Evolutionary conservation across 2,329 filamentous ascomycete genomes (phyloP).

Genomic region (Myotisia sp.): DNA sequence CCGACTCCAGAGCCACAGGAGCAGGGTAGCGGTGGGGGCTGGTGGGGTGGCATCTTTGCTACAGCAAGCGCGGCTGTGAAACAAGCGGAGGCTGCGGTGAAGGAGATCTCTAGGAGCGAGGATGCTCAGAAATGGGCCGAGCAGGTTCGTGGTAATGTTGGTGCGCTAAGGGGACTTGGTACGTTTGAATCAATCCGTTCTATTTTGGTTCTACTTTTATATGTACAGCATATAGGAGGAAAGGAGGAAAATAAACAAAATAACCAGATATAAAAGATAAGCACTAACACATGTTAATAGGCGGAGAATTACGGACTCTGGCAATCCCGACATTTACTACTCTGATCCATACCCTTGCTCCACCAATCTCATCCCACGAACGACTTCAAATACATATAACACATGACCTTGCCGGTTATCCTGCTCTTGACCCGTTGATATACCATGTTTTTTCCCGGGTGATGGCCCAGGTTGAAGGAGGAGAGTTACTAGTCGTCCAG

Average conservation of each 20-base stretch:
- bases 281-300: slow-evolving; percentile 36
- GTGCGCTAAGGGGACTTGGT: slow-evolving; percentile 62
- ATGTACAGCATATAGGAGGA: not conserved
- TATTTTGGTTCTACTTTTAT: not conserved
- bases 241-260: not conserved
- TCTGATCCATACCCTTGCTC: slow-evolving; percentile 85
- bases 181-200: too few relatives aligned
- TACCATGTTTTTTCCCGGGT: slow-evolving; percentile 85
- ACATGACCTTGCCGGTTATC: slow-evolving; percentile 88
- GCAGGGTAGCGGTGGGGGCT: slow-evolving; percentile 49
- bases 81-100: slow-evolving; percentile 82
- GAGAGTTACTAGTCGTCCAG: slow-evolving; percentile 86
- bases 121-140: slow-evolving; percentile 94
- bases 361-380: slow-evolving; percentile 92
- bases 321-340: slow-evolving; percentile 91
- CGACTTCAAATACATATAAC: slow-evolving; percentile 94
- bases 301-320: slow-evolving; percentile 70
- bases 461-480: slow-evolving; percentile 98
- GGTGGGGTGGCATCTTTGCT: slow-evolving; percentile 78
- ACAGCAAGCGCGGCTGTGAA: slow-evolving; percentile 63
- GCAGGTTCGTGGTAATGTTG: slow-evolving; percentile 80
- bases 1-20: slow-evolving; percentile 44
- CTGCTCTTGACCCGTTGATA: slow-evolving; percentile 82
- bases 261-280: not conserved
- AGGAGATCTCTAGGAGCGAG: slow-evolving; percentile 90